Evolutionary conservation across 2,329 filamentous ascomycete species (phyloP), one percentile per base, ranked within the genome.

Genomic region (Pseudopithomyces chartarum): DNA sequence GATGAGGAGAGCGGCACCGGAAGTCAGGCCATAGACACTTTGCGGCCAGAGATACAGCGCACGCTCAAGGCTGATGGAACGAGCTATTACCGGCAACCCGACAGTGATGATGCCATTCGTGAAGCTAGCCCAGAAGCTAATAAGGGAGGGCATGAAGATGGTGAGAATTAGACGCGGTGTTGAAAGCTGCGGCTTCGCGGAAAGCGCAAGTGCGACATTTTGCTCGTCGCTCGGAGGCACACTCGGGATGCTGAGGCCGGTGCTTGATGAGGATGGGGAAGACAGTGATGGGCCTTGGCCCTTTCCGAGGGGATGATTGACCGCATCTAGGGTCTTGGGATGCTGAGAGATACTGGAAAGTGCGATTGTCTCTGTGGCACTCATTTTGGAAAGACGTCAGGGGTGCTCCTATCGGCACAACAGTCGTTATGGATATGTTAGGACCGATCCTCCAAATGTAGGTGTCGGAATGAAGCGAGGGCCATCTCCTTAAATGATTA

Each of bases 1-100:
- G 1, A 84, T 70, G 0, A 85, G 72, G 0, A 85, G 76, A 6
- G 77, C 76, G n/a, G 79, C 80, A 13, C 80, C 81, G 34, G 77
- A 77, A 1, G 80, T 80, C 6, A 84, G 61, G 2, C 66, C 63
- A 20, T 69, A 74, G 32, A 75, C 68, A 0, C 73, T 75, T 0
- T 66, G 64, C 0, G 73, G 73, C 73, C 73, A 73, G 2, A 73
- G 61, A 47, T 70, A 72, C 2, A 70, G 70, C 4, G 63, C 71
- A 40, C 76, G 69, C 51, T 63, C 61, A 1, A 73, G 57, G 6
- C 54, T 50, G 17, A 73, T 57, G 3, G 65, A 64, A 15, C 56
- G 62, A 2, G 76, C 78, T 43, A 81, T 80, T 2, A 72, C 68
- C 1, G 79, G 79, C 5, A 80, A 67, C 2, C 74, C 77, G 22